phyloP scores from a whole-genome alignment of 2,329 filamentous ascomycete genomes.

The Ophiosphaerella korrae region DNA sequence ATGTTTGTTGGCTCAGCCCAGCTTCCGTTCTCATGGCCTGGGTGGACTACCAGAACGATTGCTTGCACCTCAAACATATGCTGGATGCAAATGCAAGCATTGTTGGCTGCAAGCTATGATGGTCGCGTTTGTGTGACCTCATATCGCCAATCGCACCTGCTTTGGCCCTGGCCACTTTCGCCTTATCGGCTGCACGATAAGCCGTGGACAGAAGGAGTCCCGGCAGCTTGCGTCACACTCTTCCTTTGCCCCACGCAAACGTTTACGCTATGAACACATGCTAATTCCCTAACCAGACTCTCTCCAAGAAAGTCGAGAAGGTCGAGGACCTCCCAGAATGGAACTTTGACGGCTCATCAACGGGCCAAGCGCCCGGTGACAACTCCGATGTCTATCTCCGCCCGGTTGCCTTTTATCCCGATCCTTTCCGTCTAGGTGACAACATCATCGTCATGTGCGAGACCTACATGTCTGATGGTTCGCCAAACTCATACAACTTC shows the following conservation, averaged over 20 bases:
- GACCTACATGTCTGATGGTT: constrained; percentile 92
- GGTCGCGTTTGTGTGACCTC: constrained; percentile 26
- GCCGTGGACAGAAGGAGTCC: constrained; percentile 15
- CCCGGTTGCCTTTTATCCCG: constrained; percentile 85
- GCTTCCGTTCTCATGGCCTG: background rate
- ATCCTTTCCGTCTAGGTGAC: constrained; percentile 85
- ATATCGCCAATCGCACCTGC: constrained; percentile 23
- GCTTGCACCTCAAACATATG: constrained; percentile 11
- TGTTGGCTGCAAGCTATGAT: constrained; percentile 12
- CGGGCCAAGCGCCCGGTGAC: constrained; percentile 87
- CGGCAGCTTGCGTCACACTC: background rate
- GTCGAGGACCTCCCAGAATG: constrained; percentile 74
- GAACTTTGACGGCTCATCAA: constrained; percentile 90
- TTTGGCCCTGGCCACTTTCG: constrained; percentile 15
- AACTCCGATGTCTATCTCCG: constrained; percentile 98
- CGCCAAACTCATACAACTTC: constrained; percentile 98
- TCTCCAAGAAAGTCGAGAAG: constrained; percentile 61
- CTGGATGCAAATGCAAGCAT: constrained; percentile 7
- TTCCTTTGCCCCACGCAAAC: constrained; percentile 6
- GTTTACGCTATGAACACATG: constrained; percentile 10
- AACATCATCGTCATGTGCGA: constrained; percentile 95
- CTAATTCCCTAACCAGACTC: constrained; percentile 58
- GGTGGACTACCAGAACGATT: constrained; percentile 4
- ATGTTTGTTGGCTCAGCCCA: too few species aligned
- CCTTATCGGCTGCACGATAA: constrained; percentile 44